Evolutionary conservation across 768 basidiomycete species (phyloP), one percentile per base, ranked within the genome.

Genomic region (Hypsizygus marmoreus): DNA sequence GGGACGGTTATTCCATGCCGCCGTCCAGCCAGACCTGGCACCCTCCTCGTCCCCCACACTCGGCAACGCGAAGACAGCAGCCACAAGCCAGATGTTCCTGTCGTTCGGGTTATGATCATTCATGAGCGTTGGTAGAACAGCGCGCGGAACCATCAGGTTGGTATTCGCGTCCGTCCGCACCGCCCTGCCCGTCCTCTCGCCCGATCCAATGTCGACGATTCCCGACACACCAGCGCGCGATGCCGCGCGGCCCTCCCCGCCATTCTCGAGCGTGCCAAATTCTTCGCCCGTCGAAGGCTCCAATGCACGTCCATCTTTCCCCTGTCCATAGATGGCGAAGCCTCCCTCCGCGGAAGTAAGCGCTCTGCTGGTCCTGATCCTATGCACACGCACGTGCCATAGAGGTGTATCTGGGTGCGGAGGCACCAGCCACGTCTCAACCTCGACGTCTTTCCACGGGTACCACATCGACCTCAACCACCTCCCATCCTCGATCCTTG

Each of bases 381-480:
- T 75, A 63, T 88, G 86, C 1, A 86, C 72, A 6, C 86, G 75
- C 23, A 87, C 58, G 57, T 90, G 85, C 85, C 85, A 88, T 14
- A 81, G 66, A 2, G 83, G 81, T 6, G 79, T 70, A 4, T 67
- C 76, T 12, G 58, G 45, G 29, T 75, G 72, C 3, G 88, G 86
- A 1, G 86, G 86, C 6, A 87, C 67, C 12, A 88, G 73, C 82
- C 81, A 86, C 17, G 87, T 89, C 66, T 88, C 86, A 34, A 90
- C 80, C 46, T 77, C 70, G 23, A 86, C 84, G 60, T 80, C 86
- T 31, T 71, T 69, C 84, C 84, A 89, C 11, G 87, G 87, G 55
- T 79, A 76, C 88, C 88, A 90, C 71, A 79, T 79, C 33, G 82
- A 80, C 41, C 79, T 69, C 32, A 90, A 67, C 77, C 81, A 81